Evolutionary conservation across 2,329 filamentous ascomycete genomes (phyloP).

Genomic region (Myrmaecium sp.): DNA sequence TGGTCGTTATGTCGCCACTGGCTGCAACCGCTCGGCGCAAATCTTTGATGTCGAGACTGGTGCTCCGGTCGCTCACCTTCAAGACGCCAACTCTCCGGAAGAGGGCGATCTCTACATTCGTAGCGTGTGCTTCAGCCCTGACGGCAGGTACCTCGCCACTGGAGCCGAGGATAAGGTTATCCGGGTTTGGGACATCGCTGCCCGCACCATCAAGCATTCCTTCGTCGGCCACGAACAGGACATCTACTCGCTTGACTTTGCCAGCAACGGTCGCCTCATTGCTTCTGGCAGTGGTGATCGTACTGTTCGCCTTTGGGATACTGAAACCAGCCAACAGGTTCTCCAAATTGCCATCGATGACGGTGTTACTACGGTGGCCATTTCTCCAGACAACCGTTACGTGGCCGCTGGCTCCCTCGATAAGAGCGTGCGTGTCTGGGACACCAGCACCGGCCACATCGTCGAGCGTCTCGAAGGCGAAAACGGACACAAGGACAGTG

Average conservation of each 20-base stretch:
- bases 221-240: conserved; percentile 98
- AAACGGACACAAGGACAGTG: conserved; percentile 90
- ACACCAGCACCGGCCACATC: conserved; percentile 69
- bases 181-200: conserved; percentile 89
- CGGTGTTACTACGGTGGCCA: conserved; percentile 91
- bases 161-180: conserved; percentile 97
- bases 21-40: conserved; percentile 97
- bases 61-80: conserved; percentile 73
- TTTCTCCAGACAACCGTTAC: conserved; percentile 85
- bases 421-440: conserved; percentile 97
- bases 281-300: conserved; percentile 90
- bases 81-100: conserved; percentile 75
- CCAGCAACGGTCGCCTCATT: conserved; percentile 81
- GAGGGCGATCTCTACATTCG: conserved; percentile 90
- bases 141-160: conserved; percentile 83
- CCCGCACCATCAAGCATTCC: conserved; percentile 70
- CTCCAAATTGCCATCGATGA: conserved; percentile 86
- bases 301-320: conserved; percentile 92
- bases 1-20: conserved; percentile 88
- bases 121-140: conserved; percentile 96
- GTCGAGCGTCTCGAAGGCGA: conserved; percentile 84
- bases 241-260: conserved; percentile 93
- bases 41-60: conserved; percentile 89
- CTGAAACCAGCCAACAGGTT: conserved; percentile 66
- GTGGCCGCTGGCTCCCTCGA: conserved; percentile 91